Base-by-base conservation (phyloP, 2,329 filamentous ascomycete species). In the Aspergillus texensis region DNA sequence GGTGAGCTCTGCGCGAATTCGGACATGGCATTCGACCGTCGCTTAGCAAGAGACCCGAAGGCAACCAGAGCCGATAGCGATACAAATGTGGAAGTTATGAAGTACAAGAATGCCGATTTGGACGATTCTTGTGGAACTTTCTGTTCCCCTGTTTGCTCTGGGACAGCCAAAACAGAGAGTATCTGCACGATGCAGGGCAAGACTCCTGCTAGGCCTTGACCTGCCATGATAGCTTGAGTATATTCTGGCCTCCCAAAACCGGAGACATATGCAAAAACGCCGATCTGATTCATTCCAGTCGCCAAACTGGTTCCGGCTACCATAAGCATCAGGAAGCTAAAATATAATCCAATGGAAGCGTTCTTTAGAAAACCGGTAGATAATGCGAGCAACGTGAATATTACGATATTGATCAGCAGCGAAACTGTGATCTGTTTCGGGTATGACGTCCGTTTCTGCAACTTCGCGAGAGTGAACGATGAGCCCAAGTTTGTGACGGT, bases 201-300 rank as follows among this genome's bases (percentile, higher is more conserved):
- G 11, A 99, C 94, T 34, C 95, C 95, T 0, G 95, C 94, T 4
- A 99, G 84, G 36, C 90, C 94, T 78, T 99, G 95, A 1, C 95
- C 95, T 3, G 90, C 89, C 94, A 99, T 98, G 77, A 98, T 93
- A 28, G 91, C 94, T 79, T 98, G 94, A 61, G 93, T 97, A 77
- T 98, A 99, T 77, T 95, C 92, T 24, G 90, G 87, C 58, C 91
- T 84, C 41, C 90, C 92, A 73, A 97, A 98, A 58, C 92, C 90
- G 4, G 91, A 88, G 3, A 93, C 93, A 75, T 94, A 98, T 3
- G 95, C 93, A 76, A 97, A 97, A 12, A 95, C 88, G 21, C 95
- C 95, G 77, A 98, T 98, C 79, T 98, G 95, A 69, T 94, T 91
- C 57, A 97, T 83, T 0, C 91, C 94, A 0, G 93, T 91, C 0